Base-by-base conservation (phyloP, 179 eudicot genomes). In the Amaranthus tricolor region DNA sequence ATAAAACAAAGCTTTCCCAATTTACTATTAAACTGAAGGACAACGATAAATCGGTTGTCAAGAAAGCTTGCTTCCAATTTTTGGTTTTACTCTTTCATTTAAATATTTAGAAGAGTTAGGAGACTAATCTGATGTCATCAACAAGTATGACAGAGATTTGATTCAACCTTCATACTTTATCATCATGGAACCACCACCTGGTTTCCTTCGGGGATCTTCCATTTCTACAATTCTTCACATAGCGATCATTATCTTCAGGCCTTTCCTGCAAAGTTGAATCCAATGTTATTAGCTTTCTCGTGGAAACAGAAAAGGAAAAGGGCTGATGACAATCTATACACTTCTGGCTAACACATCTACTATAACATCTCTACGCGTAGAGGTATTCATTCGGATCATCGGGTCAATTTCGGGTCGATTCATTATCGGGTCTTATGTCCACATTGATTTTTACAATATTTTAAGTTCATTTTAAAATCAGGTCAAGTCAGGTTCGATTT, bases 151-250 rank as follows among this genome's bases (percentile, higher is more conserved):
- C 77, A 49, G 64, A 57, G 40, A 31, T 60, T 19, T 62, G 78
- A 0, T 57, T 68, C 12, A 12, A 51, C 53, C 48, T 61, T 74
- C 76, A 91, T 80, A 88, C 96, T 80, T 91, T 91, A 77, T 91
- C 96, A 59, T 91, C 96, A 80, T 91, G 96, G 80, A 91, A 91
- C 96, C 96, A 91, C 96, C 96, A 89, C 79, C 96, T 91, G 4
- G 96, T 91, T 78, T 91, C 96, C 86, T 91, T 91, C 0, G 96
- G 96, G 48, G 93, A 91, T 81, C 91, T 83, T 31, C 96, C 96
- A 67, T 89, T 91, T 77, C 86, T 80, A 72, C 96, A 91, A 72
- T 88, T 89, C 89, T 70, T 89, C 58, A 91, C 96, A 76, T 88
- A 90, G 24, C 95, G 92, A 59, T 90, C 90, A 70, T 88, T 88